Conservation (phyloP, 176 grass and related monocot genomes). For the Elaeis guineensis region DNA sequence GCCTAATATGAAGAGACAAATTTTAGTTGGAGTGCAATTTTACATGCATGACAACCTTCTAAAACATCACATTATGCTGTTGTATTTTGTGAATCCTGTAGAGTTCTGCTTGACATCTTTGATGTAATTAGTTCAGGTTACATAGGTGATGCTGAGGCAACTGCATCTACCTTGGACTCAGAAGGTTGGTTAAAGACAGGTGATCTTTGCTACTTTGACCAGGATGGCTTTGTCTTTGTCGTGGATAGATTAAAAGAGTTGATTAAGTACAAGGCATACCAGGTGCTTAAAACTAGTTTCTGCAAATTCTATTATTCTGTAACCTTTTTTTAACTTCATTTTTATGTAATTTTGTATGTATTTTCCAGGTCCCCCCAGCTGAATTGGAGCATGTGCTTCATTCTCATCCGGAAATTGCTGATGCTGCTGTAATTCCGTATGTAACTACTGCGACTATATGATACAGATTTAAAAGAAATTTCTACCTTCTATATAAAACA, state of each 20-base stretch:
- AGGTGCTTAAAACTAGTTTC: conserved; percentile 21
- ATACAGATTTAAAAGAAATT: too few species aligned
- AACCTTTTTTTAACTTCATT: too few species aligned
- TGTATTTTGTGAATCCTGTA: too few species aligned
- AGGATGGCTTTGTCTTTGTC: conserved; percentile 56
- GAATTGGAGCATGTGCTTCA: conserved; percentile 60
- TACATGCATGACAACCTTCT: too few species aligned
- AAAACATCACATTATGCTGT: too few species aligned
- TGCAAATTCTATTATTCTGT: too few species aligned
- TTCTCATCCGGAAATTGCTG: conserved; percentile 43
- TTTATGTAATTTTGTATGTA: background rate
- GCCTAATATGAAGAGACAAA: too few species aligned
- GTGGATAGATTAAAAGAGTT: conserved; percentile 70
- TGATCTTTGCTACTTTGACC: conserved; percentile 64
- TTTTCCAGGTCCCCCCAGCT: conserved; percentile 49
- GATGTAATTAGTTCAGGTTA: conserved; percentile 27
- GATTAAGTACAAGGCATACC: conserved; percentile 75
- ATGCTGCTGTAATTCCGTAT: conserved; percentile 58
- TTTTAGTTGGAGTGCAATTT: too few species aligned
- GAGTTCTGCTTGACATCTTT: too few species aligned
- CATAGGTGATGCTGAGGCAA: conserved; percentile 41
- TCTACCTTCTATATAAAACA: too few species aligned
- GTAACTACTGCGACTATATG: background rate
- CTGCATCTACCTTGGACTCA: conserved; percentile 31
- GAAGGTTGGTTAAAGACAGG: conserved; percentile 68